Conservation (phyloP, 108 stramenopile species). For the Pseudonitzschia delicatissima region DNA sequence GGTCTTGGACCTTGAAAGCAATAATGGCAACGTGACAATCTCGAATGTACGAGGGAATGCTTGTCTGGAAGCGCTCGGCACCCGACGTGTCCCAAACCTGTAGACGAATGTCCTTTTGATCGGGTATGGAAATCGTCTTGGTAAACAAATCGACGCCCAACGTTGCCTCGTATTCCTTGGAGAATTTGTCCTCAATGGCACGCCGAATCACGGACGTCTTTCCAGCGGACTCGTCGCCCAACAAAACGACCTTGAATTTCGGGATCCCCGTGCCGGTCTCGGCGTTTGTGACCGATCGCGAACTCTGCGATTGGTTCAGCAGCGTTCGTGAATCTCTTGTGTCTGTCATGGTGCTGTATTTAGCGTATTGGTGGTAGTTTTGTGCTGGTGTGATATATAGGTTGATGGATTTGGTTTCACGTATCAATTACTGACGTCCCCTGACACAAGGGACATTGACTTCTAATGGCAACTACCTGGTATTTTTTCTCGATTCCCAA, state of each 20-base stretch:
- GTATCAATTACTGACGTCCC: no score
- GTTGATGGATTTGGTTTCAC: no score
- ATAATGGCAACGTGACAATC: slow-evolving; percentile 11
- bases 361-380: no score
- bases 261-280: not conserved
- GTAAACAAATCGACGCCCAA: slow-evolving; percentile 15
- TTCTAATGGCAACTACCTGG: no score
- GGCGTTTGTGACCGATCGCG: no score
- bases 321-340: no score
- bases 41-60: slow-evolving; percentile 1
- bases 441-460: no score
- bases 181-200: slow-evolving; percentile 11
- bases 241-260: slow-evolving; percentile 11
- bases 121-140: slow-evolving; percentile 1
- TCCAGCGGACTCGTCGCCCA: slow-evolving; percentile 4
- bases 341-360: no score
- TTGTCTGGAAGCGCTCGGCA: slow-evolving; percentile 6
- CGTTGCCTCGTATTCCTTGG: slow-evolving; percentile 8
- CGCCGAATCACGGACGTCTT: slow-evolving; percentile 14
- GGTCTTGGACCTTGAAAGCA: not conserved
- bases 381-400: no score
- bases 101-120: not conserved
- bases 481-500: no score
- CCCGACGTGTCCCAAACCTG: slow-evolving; percentile 25
- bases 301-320: no score